Evolutionary conservation across 257 asterid species (phyloP).

Genomic region (Echites panduratus): DNA sequence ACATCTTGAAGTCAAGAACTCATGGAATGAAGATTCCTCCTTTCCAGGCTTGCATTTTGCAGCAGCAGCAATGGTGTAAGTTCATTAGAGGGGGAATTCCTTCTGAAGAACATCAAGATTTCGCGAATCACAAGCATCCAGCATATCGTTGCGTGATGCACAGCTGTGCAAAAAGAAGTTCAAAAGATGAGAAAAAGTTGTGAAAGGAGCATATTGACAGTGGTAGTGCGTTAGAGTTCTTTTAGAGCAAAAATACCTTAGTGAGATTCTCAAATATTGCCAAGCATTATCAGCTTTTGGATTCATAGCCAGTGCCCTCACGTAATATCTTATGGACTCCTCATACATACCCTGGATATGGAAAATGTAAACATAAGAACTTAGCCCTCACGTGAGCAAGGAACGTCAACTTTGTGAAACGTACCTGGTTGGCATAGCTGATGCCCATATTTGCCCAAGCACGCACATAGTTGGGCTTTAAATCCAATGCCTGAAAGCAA

Average conservation of each 20-base stretch:
- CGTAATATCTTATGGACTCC: constrained; percentile 93
- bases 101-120: constrained; percentile 88
- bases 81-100: constrained; percentile 76
- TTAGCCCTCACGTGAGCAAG: constrained; percentile 9
- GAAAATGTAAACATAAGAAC: neutral
- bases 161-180: constrained; percentile 48
- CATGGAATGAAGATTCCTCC: neutral
- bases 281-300: constrained; percentile 99
- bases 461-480: constrained; percentile 94
- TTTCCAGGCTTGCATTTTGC: neutral
- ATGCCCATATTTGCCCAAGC: constrained; percentile 99
- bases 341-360: constrained; percentile 79
- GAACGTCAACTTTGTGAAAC: neutral
- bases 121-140: constrained; percentile 87
- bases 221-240: neutral
- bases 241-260: constrained; percentile 48
- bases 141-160: constrained; percentile 84
- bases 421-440: constrained; percentile 99
- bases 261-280: constrained; percentile 92
- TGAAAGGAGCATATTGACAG: neutral
- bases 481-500: constrained; percentile 79
- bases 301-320: constrained; percentile 90
- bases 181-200: constrained; percentile 6
- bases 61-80: neutral
- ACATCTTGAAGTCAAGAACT: neutral